Evolutionary conservation across 495 filamentous ascomycete species (phyloP).

Genomic region (Penicillium steckii): DNA sequence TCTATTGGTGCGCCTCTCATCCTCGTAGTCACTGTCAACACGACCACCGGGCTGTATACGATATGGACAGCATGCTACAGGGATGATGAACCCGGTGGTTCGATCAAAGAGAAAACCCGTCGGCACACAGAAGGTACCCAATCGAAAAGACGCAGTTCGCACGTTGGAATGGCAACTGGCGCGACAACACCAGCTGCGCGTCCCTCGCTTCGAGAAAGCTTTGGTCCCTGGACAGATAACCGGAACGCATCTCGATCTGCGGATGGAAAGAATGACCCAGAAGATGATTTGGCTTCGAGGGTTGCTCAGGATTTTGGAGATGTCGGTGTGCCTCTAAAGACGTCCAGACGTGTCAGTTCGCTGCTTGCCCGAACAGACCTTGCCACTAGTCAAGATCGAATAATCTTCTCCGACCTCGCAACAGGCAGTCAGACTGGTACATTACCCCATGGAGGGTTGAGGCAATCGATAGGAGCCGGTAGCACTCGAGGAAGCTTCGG

Average conservation of each 20-base stretch:
- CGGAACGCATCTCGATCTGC: conserved; percentile 33
- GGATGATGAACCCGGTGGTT: conserved; percentile 52
- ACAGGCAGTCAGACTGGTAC: conserved; percentile 49
- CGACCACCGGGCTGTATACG: conserved; percentile 67
- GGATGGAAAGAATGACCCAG: conserved; percentile 35
- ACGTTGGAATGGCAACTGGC: conserved; percentile 75
- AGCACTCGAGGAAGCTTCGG: conserved; percentile 61
- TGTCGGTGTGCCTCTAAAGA: conserved; percentile 63
- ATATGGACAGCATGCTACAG: conserved; percentile 76
- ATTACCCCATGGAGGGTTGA: conserved; percentile 51
- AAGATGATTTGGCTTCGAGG: conserved; percentile 65
- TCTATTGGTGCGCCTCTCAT: conserved; percentile 49
- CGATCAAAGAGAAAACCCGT: conserved; percentile 45
- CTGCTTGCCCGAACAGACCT: conserved; percentile 88
- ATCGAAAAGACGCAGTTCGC: conserved; percentile 78
- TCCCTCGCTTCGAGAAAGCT: conserved; percentile 52
- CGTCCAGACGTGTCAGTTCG: conserved; percentile 87
- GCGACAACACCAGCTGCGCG: conserved; percentile 71
- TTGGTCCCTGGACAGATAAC: conserved; percentile 45
- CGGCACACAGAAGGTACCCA: conserved; percentile 54
- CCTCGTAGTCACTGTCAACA: conserved; percentile 79
- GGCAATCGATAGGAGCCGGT: conserved; percentile 73
- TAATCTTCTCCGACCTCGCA: conserved; percentile 69
- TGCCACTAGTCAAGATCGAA: conserved; percentile 70
- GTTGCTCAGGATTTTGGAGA: conserved; percentile 76